phyloP scores from a whole-genome alignment of 306 rosid species.

The Coriaria nepalensis region DNA sequence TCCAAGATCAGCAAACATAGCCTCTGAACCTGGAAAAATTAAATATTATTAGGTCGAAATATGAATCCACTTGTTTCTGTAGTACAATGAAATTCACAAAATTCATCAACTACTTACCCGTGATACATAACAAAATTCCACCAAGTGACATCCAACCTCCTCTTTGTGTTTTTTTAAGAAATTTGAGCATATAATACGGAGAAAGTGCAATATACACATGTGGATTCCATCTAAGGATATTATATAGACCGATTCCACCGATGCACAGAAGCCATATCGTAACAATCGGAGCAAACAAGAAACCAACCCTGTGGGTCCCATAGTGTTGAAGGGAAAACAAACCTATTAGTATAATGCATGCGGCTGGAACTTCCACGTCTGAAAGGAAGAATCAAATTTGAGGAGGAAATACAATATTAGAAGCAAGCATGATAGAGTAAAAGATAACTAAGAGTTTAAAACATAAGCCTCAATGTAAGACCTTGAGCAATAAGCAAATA shows the following conservation, averaged over 20 bases:
- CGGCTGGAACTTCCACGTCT: slow-evolving; percentile 77
- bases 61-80: slow-evolving; percentile 7
- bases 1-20: slow-evolving; percentile 97
- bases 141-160: slow-evolving; percentile 87
- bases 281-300: slow-evolving; percentile 82
- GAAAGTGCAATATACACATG: slow-evolving; percentile 61
- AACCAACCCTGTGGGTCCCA: slow-evolving; percentile 92
- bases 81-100: slow-evolving; percentile 10
- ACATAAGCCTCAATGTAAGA: too few species aligned
- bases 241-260: slow-evolving; percentile 63
- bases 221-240: slow-evolving; percentile 59
- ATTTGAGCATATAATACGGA: slow-evolving; percentile 50
- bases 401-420: too few species aligned
- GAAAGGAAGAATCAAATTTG: slow-evolving; percentile 22
- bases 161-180: slow-evolving; percentile 49
- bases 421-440: too few species aligned
- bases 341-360: slow-evolving; percentile 64
- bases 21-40: slow-evolving; percentile 86
- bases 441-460: too few species aligned
- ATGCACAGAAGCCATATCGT: slow-evolving; percentile 73
- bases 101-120: slow-evolving; percentile 37
- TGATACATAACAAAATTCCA: slow-evolving; percentile 75
- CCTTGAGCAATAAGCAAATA: too few species aligned
- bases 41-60: too few species aligned
- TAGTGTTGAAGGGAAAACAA: slow-evolving; percentile 90